Evolutionary conservation across 345 rosid genomes (phyloP), one percentile per base, ranked within the genome.

Genomic region (Eucalyptus sp.): DNA sequence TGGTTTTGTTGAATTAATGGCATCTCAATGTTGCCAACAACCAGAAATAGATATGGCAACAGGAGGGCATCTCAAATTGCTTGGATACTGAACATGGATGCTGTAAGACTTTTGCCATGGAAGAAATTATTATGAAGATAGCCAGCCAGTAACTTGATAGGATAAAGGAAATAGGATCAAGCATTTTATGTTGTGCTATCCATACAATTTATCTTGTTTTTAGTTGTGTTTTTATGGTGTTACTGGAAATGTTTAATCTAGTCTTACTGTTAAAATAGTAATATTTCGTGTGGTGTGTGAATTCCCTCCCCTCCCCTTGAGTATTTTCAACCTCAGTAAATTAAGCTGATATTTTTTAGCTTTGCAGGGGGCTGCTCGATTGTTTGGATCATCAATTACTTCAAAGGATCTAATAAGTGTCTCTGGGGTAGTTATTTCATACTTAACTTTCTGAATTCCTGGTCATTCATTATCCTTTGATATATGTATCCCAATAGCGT

Each of bases 321-420:
- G 48, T 76, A 76, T 76, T 76, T 76, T 87, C 31, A 10, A 50
- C 52, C 52, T 51, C 41, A 43, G 48, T 58, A 71, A 13, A 89
- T 50, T 52, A 68, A 33, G 88, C 48, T 68, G 33, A 58, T 50
- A 48, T 89, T 49, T 87, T 51, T 89, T 88, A 89, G 88, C 90
- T 86, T 92, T 92, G 90, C 95, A 98, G 99, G 99, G 99, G 90
- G 99, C 96, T 90, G 96, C 99, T 89, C 96, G 99, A 87, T 92
- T 97, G 89, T 97, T 92, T 94, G 99, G 99, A 93, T 98, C 98
- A 89, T 92, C 96, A 60, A 95, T 97, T 91, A 93, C 97, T 88
- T 96, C 97, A 27, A 95, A 88, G 89, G 97, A 98, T 88, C 94
- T 97, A 86, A 91, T 97, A 62, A 86, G 92, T 71, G 99, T 96